Evolutionary conservation across 2,329 filamentous ascomycete genomes (phyloP).

Genomic region (Coniochaeta ligniaria): DNA sequence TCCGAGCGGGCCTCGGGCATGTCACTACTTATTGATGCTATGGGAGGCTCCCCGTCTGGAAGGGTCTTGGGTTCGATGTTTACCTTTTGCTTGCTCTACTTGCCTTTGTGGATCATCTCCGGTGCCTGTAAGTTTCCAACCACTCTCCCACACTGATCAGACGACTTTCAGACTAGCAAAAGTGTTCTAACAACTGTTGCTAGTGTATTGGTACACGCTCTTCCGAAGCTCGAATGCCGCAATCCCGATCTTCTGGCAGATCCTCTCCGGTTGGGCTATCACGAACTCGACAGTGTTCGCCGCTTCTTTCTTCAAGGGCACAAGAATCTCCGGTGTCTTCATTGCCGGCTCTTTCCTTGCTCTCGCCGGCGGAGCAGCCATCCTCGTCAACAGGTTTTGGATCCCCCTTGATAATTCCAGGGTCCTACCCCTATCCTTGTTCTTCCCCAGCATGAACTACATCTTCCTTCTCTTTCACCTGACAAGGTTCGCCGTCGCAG

Average conservation of each 20-base stretch:
- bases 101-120: constrained; percentile 34
- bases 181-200: background rate
- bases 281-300: constrained; percentile 58
- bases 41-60: constrained; percentile 34
- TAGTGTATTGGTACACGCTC: constrained; percentile 22
- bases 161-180: background rate
- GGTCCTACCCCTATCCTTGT: constrained; percentile 14
- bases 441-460: constrained; percentile 25
- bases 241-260: constrained; percentile 34
- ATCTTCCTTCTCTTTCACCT: constrained; percentile 21
- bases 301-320: constrained; percentile 25
- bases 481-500: constrained; percentile 14
- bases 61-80: constrained; percentile 19
- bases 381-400: constrained; percentile 5
- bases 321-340: constrained; percentile 11
- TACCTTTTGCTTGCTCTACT: constrained; percentile 15
- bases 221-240: constrained; percentile 20
- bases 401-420: constrained; percentile 4
- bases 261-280: constrained; percentile 41
- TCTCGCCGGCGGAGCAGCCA: constrained; percentile 9
- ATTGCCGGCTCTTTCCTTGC: constrained; percentile 6
- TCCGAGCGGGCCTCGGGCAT: constrained; percentile 23
- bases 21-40: constrained; percentile 23
- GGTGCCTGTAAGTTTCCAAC: constrained; percentile 11
- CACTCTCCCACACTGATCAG: background rate